A percentile compares a stretch with the other conserved stretches of the same genome.
Evolutionary conservation across 202 grass and related monocot genomes (phyloP).

Genomic region (Setaria viridis): DNA sequence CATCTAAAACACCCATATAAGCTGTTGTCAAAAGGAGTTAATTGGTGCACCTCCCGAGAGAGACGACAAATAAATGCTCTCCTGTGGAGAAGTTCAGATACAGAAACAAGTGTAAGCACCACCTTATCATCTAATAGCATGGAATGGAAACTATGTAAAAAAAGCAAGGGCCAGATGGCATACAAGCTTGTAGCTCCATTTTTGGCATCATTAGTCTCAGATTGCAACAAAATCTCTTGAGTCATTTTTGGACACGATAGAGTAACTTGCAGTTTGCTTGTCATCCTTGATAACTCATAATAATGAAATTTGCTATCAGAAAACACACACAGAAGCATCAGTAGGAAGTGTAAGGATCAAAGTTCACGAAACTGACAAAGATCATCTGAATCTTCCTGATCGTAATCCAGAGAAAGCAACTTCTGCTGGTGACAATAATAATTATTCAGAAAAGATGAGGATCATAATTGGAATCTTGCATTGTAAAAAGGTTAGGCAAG

Average conservation of each 20-base stretch:
- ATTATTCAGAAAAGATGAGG: constrained; percentile 33
- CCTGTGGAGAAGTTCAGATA: constrained; percentile 47
- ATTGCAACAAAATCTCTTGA: constrained; percentile 60
- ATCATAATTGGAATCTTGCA: neutral
- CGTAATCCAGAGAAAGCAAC: constrained; percentile 64
- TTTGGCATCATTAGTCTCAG: no score
- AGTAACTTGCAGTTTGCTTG: constrained; percentile 49
- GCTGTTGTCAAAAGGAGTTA: constrained; percentile 9
- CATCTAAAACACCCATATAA: constrained; percentile 34
- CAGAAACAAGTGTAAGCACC: constrained; percentile 37
- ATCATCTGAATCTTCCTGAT: constrained; percentile 44
- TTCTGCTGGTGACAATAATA: constrained; percentile 48
- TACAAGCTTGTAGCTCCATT: no score
- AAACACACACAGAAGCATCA: constrained; percentile 19
- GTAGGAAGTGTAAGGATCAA: neutral
- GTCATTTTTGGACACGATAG: constrained; percentile 55
- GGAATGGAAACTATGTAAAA: no score
- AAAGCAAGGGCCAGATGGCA: no score
- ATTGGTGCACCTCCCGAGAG: constrained; percentile 67
- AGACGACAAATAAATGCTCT: constrained; percentile 55
- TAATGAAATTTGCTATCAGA: constrained; percentile 39
- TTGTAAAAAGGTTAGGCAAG: constrained; percentile 4
- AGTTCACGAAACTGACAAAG: constrained; percentile 52
- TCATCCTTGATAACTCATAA: constrained; percentile 54
- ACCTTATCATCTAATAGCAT: neutral